Conservation (phyloP, 305 asterid species). For the Withania somnifera region DNA sequence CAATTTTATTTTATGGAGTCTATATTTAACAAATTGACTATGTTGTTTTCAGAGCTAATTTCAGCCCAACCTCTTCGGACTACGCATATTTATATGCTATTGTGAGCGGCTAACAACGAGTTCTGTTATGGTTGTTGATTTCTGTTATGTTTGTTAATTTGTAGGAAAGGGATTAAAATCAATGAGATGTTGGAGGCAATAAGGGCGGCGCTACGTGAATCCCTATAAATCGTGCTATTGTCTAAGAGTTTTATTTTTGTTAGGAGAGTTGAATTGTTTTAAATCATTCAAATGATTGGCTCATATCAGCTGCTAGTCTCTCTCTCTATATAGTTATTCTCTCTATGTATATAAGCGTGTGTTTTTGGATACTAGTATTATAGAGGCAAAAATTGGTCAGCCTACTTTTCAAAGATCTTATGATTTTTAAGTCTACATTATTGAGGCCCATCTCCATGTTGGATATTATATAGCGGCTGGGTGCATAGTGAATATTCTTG, state of each 20-base stretch:
- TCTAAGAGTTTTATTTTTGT: neutral
- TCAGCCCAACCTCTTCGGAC: neutral
- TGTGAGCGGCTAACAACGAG: neutral
- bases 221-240: neutral
- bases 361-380: neutral
- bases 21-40: neutral
- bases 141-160: neutral
- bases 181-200: conserved; percentile 55
- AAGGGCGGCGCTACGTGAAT: conserved; percentile 45
- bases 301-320: neutral
- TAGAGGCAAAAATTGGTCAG: neutral
- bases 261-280: neutral
- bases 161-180: conserved; percentile 50
- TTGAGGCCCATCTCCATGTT: neutral
- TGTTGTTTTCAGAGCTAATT: neutral
- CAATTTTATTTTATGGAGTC: neutral
- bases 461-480: neutral
- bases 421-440: neutral
- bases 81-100: neutral
- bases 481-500: neutral
- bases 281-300: neutral
- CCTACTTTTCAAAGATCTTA: neutral
- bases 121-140: neutral
- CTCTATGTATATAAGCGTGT: neutral
- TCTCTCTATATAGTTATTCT: neutral